phyloP scores from a whole-genome alignment of 306 rosid species.

The Ochetophila trinervis region DNA sequence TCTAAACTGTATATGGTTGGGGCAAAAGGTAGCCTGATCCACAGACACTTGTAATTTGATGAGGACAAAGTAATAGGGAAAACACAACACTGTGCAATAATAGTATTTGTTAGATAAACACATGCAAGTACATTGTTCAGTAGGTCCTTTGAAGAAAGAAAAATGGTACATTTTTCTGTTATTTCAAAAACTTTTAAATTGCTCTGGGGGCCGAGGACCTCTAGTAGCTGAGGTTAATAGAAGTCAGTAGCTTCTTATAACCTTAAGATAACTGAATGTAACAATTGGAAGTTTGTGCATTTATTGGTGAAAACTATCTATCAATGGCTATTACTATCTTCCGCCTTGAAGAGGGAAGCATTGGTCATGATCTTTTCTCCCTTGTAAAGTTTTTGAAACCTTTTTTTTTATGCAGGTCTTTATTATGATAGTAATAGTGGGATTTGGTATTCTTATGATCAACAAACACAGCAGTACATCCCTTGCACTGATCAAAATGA shows the following conservation, averaged over 20 bases:
- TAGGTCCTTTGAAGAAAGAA: background rate
- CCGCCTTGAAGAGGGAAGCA: background rate
- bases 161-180: background rate
- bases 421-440: conserved; percentile 89
- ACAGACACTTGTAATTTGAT: no score
- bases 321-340: background rate
- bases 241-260: no score
- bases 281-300: background rate
- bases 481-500: conserved; percentile 83
- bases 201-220: no score
- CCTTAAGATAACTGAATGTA: no score
- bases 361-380: background rate
- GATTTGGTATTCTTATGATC: conserved; percentile 87
- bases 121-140: background rate
- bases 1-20: no score
- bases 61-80: no score
- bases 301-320: background rate
- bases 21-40: no score
- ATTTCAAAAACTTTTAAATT: no score
- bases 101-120: no score
- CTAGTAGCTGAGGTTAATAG: no score
- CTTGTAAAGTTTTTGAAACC: background rate
- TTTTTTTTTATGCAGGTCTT: conserved; percentile 56
- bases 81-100: no score
- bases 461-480: conserved; percentile 70